Evolutionary conservation across 176 grass and related monocot species (phyloP).

Genomic region (Themeda triandra): DNA sequence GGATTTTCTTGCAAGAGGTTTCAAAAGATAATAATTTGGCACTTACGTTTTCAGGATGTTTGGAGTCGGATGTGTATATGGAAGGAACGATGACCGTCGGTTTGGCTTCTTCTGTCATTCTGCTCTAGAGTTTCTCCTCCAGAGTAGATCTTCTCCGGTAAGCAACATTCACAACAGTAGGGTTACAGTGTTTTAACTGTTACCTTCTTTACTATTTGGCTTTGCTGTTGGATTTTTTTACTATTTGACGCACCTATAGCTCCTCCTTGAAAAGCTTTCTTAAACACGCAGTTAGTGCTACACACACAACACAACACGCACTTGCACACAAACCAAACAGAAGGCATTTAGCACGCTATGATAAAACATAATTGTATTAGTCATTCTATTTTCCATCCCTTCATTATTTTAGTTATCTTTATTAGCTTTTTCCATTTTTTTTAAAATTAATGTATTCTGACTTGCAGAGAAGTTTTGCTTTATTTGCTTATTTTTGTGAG

Average conservation of each 20-base stretch:
- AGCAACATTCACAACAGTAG: slow-evolving; percentile 13
- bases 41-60: slow-evolving; percentile 60
- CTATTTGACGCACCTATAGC: background rate
- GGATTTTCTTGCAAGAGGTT: slow-evolving; percentile 12
- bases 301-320: background rate
- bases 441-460: background rate
- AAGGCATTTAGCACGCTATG: background rate
- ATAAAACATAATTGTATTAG: background rate
- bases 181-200: background rate
- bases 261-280: background rate
- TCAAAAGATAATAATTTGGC: slow-evolving; percentile 3
- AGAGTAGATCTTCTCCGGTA: slow-evolving; percentile 64
- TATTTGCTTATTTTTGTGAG: slow-evolving; percentile 3
- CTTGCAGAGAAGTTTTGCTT: background rate
- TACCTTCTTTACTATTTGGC: background rate
- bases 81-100: slow-evolving; percentile 62
- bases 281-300: too few relatives aligned
- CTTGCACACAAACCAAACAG: too few relatives aligned
- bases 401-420: background rate
- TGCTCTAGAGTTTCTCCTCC: slow-evolving; percentile 88
- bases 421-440: background rate
- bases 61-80: slow-evolving; percentile 69
- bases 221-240: background rate
- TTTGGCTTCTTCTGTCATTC: slow-evolving; percentile 89
- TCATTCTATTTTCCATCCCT: background rate